phyloP scores from a whole-genome alignment of 345 rosid genomes.

The Theobroma cacao region DNA sequence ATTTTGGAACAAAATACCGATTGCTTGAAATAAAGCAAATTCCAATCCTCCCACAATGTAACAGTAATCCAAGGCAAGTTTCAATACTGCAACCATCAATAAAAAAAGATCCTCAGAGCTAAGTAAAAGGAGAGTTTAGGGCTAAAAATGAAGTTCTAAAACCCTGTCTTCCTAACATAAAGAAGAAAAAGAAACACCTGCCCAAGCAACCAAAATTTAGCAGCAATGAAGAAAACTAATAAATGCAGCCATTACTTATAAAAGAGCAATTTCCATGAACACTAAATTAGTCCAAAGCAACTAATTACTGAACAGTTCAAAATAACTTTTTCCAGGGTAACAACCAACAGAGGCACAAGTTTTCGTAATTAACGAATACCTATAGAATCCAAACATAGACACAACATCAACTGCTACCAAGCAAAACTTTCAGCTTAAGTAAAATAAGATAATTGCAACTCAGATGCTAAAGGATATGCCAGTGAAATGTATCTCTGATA shows the following conservation, averaged over 20 bases:
- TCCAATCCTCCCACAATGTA: constrained; percentile 26
- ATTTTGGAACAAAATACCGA: constrained; percentile 16
- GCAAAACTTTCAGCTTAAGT: not conserved
- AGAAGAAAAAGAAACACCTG: not conserved
- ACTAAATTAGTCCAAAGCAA: not conserved
- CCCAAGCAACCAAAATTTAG: not conserved
- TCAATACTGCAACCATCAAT: constrained; percentile 27
- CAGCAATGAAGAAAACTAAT: not conserved
- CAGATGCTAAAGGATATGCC: not conserved
- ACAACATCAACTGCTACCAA: not conserved
- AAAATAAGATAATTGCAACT: not conserved
- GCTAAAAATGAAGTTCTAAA: not conserved
- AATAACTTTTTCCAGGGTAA: not conserved
- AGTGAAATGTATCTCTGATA: not conserved
- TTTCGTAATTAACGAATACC: not conserved
- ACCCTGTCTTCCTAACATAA: not conserved
- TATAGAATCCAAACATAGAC: too few relatives aligned
- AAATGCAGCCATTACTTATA: not conserved
- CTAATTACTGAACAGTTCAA: not conserved
- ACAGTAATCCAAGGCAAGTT: constrained; percentile 17
- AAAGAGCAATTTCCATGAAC: not conserved
- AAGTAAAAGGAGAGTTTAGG: not conserved
- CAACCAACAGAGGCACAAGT: not conserved
- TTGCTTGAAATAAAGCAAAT: constrained; percentile 7
- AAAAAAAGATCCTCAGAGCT: constrained; percentile 9